phyloP scores from a whole-genome alignment of 2,329 filamentous ascomycete genomes.

The Alternaria arborescens region DNA sequence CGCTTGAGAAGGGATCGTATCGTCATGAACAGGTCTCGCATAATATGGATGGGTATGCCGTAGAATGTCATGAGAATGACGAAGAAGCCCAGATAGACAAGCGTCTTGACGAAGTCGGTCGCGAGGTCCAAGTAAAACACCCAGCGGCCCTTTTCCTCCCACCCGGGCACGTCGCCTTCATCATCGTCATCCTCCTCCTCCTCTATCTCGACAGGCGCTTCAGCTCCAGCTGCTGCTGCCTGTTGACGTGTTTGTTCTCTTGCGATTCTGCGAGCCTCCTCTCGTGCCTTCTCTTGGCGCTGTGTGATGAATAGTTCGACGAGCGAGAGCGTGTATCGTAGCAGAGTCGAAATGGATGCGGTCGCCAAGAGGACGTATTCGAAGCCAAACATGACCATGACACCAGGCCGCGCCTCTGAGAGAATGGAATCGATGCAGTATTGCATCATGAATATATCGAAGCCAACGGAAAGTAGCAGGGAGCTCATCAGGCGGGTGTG shows the following conservation, averaged over 20 bases:
- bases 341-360: slow-evolving; percentile 78
- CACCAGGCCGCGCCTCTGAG: slow-evolving; percentile 87
- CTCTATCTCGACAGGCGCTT: slow-evolving; percentile 57
- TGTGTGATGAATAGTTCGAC: slow-evolving; percentile 78
- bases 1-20: slow-evolving; percentile 90
- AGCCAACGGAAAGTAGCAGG: slow-evolving; percentile 78
- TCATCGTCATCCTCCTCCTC: slow-evolving; percentile 87
- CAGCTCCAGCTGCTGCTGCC: slow-evolving; percentile 51
- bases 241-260: slow-evolving; percentile 75
- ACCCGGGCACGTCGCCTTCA: slow-evolving; percentile 92
- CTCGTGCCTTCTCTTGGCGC: slow-evolving; percentile 73
- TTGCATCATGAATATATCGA: slow-evolving; percentile 80
- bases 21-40: slow-evolving; percentile 94
- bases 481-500: slow-evolving; percentile 83
- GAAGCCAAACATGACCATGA: slow-evolving; percentile 99
- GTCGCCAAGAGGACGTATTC: slow-evolving; percentile 91
- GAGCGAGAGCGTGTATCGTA: slow-evolving; percentile 80
- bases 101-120: slow-evolving; percentile 88
- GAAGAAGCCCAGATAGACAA: slow-evolving; percentile 92
- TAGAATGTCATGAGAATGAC: slow-evolving; percentile 92
- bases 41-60: slow-evolving; percentile 93
- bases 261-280: slow-evolving; percentile 50
- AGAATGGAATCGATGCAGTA: slow-evolving; percentile 87
- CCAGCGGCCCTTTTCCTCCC: slow-evolving; percentile 95
- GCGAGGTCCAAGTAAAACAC: slow-evolving; percentile 86